Percentiles rank a stretch among this genome's conserved stretches.
Conservation (phyloP, 148 eudicot genomes). For the Heliamphora exappendiculata region DNA sequence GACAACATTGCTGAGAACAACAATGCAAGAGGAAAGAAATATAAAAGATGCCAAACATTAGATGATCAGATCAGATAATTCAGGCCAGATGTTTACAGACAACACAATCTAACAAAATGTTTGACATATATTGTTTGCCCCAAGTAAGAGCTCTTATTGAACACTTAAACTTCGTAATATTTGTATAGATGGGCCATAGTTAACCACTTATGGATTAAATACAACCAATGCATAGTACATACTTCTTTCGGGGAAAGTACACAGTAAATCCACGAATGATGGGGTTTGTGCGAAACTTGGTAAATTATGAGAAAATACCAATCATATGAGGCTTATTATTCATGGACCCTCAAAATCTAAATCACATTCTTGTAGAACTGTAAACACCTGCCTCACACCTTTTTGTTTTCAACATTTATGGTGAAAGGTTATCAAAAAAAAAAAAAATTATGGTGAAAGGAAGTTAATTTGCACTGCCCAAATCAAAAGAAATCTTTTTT, state of each 20-base stretch:
- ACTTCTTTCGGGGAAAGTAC: neutral
- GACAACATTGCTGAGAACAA: neutral
- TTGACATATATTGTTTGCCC: neutral
- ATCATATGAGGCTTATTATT: neutral
- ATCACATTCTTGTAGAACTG: neutral
- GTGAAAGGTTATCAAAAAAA: neutral
- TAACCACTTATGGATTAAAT: neutral
- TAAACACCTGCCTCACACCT: neutral
- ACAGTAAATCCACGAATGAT: neutral
- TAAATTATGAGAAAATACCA: neutral
- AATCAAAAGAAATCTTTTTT: neutral
- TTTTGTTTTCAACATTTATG: neutral
- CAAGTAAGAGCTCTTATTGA: neutral
- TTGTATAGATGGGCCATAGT: neutral
- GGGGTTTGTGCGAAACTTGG: neutral
- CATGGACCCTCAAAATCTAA: neutral
- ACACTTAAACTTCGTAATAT: neutral
- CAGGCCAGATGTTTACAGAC: neutral
- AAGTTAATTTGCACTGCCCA: neutral
- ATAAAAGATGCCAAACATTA: neutral
- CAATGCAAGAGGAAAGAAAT: neutral
- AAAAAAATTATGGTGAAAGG: too few relatives aligned
- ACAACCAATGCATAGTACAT: neutral
- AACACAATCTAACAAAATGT: neutral
- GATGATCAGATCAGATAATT: neutral